Percentiles rank a stretch among this genome's conserved stretches.
Evolutionary conservation across 306 rosid genomes (phyloP).

Genomic region (Gastrolobium villosum): DNA sequence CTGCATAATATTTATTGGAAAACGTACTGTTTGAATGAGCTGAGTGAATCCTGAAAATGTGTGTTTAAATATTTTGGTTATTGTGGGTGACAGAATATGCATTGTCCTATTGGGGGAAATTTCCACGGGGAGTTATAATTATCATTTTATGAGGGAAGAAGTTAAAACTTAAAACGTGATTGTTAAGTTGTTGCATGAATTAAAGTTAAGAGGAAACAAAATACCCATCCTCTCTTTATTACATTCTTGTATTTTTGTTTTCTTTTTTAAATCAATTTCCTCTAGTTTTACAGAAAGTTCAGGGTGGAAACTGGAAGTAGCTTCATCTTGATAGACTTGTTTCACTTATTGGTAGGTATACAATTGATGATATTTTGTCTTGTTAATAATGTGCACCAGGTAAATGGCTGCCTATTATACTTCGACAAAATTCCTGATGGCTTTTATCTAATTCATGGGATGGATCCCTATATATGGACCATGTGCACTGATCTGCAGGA

Average conservation of each 20-base stretch:
- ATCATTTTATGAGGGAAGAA: background rate
- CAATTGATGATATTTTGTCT: constrained; percentile 28
- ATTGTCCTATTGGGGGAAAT: constrained; percentile 11
- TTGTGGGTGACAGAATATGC: background rate
- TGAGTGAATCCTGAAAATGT: background rate
- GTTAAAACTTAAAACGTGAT: constrained; percentile 1
- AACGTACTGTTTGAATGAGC: background rate
- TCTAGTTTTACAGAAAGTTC: background rate
- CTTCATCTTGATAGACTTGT: constrained; percentile 5
- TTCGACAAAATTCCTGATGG: constrained; percentile 84
- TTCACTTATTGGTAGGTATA: background rate
- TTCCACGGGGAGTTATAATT: background rate
- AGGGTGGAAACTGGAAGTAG: constrained; percentile 8
- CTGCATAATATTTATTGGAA: background rate
- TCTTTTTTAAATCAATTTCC: background rate
- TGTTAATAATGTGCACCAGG: constrained; percentile 64
- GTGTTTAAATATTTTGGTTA: background rate
- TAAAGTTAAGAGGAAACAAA: constrained; percentile 28
- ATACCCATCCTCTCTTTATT: background rate
- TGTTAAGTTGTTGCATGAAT: constrained; percentile 3
- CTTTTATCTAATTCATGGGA: constrained; percentile 77
- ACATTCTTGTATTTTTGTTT: background rate
- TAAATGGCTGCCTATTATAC: constrained; percentile 86
- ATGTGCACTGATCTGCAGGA: constrained; percentile 80
- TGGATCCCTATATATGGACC: constrained; percentile 82